phyloP scores from a whole-genome alignment of 371 early-diverging fungal species.

The Apophysomyces variabilis region DNA sequence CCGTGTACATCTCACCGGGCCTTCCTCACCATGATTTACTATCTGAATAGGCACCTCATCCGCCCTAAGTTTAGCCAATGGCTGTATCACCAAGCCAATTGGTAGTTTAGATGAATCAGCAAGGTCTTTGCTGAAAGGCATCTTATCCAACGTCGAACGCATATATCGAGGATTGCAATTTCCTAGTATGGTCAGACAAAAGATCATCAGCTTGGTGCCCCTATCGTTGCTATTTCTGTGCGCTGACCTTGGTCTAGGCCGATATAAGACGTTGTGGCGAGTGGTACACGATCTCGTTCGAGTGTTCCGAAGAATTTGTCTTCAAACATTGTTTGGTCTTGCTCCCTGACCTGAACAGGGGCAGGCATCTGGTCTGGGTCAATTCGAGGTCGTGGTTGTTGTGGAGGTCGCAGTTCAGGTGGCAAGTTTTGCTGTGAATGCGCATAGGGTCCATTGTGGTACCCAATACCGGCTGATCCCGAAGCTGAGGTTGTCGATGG shows the following conservation, averaged over 20 bases:
- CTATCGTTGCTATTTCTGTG: conserved; percentile 5
- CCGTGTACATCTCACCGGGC: conserved; percentile 91
- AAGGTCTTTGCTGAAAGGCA: conserved; percentile 88
- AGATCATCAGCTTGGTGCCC: neutral
- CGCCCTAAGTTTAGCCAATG: conserved; percentile 77
- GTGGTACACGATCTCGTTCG: conserved; percentile 74
- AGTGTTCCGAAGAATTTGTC: conserved; percentile 76
- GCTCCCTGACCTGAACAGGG: conserved; percentile 85
- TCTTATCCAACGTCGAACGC: conserved; percentile 86
- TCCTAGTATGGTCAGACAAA: conserved; percentile 47
- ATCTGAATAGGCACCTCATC: conserved; percentile 85
- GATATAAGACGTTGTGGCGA: conserved; percentile 84
- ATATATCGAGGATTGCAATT: conserved; percentile 93
- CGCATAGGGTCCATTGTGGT: conserved; percentile 41
- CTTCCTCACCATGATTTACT: conserved; percentile 89
- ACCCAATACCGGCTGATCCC: conserved; percentile 39
- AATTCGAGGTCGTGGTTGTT: conserved; percentile 72
- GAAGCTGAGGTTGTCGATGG: conserved; percentile 22
- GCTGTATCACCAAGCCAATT: conserved; percentile 90
- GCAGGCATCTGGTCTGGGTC: conserved; percentile 97
- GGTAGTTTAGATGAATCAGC: conserved; percentile 81
- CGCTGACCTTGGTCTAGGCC: conserved; percentile 87
- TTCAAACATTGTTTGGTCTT: conserved; percentile 77
- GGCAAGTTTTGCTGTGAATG: conserved; percentile 42
- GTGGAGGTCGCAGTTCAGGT: conserved; percentile 39